Conservation (phyloP, 2,329 filamentous ascomycete genomes). For the Fusarium albosuccineum region DNA sequence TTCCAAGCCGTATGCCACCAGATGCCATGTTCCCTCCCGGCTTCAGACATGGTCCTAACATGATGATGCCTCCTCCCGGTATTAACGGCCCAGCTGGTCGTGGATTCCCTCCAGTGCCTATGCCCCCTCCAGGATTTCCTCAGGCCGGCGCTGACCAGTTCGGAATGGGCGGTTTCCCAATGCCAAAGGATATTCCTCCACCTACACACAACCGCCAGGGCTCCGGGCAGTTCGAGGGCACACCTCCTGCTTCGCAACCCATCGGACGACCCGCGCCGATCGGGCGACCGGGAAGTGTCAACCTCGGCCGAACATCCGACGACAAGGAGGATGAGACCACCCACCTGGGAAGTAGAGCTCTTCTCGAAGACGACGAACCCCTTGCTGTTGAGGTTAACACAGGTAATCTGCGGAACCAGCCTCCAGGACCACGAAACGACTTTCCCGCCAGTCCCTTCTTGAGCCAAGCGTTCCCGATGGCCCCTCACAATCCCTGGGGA, state of each 20-base stretch:
- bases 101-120: slow-evolving; percentile 56
- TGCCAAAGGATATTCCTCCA: slow-evolving; percentile 49
- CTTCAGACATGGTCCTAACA: slow-evolving; percentile 60
- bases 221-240: slow-evolving; percentile 77
- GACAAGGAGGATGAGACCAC: slow-evolving; percentile 78
- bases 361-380: slow-evolving; percentile 81
- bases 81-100: slow-evolving; percentile 61
- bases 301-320: slow-evolving; percentile 64
- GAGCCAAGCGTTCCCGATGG: slow-evolving; percentile 56
- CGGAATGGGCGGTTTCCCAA: slow-evolving; percentile 48
- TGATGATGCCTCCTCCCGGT: slow-evolving; percentile 65
- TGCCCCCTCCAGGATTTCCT: slow-evolving; percentile 55
- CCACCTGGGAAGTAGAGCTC: slow-evolving; percentile 90
- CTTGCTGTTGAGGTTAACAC: slow-evolving; percentile 52
- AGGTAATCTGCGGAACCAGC: slow-evolving; percentile 60
- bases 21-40: slow-evolving; percentile 62
- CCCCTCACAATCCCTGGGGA: slow-evolving; percentile 57
- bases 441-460: slow-evolving; percentile 60
- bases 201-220: slow-evolving; percentile 79
- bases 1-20: slow-evolving; percentile 70
- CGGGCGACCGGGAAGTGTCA: slow-evolving; percentile 83
- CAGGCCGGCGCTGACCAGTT: slow-evolving; percentile 50
- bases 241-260: slow-evolving; percentile 71
- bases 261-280: slow-evolving; percentile 89
- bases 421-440: slow-evolving; percentile 61